phyloP scores from a whole-genome alignment of 2,329 filamentous ascomycete genomes.

The Chaetomium strumarium region DNA sequence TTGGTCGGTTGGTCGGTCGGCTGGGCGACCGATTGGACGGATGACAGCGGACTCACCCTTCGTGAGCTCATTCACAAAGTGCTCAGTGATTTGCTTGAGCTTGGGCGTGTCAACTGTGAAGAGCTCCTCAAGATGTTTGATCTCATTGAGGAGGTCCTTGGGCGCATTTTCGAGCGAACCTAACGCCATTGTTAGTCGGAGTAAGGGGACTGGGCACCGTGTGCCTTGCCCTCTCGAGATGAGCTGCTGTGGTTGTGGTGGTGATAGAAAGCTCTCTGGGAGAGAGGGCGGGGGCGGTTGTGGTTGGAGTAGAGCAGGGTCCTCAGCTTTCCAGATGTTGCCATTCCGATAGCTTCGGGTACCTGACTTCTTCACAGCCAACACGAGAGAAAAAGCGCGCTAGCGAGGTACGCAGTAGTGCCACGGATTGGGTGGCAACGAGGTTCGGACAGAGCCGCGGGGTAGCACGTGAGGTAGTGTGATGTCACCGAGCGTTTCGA shows the following conservation, averaged over 20 bases:
- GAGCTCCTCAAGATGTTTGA: slow-evolving; percentile 73
- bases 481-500: slow-evolving; percentile 12
- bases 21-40: not conserved
- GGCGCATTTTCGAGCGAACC: slow-evolving; percentile 90
- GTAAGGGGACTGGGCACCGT: slow-evolving; percentile 5
- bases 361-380: not conserved
- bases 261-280: slow-evolving; percentile 12
- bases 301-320: slow-evolving; percentile 4
- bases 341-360: slow-evolving; percentile 12
- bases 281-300: slow-evolving; percentile 9
- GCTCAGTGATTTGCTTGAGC: slow-evolving; percentile 83
- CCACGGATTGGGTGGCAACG: slow-evolving; percentile 8
- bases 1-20: not conserved
- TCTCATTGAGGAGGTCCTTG: slow-evolving; percentile 72
- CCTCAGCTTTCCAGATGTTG: slow-evolving; percentile 14
- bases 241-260: slow-evolving; percentile 15
- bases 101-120: slow-evolving; percentile 74
- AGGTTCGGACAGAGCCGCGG: not conserved
- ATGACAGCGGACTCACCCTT: slow-evolving; percentile 54
- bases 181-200: slow-evolving; percentile 34
- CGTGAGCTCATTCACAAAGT: slow-evolving; percentile 81
- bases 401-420: not conserved
- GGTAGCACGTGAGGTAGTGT: not conserved
- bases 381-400: not conserved
- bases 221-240: slow-evolving; percentile 21